Conservation (phyloP, 495 filamentous ascomycete species). For the Hapsidospora chrysogenum region DNA sequence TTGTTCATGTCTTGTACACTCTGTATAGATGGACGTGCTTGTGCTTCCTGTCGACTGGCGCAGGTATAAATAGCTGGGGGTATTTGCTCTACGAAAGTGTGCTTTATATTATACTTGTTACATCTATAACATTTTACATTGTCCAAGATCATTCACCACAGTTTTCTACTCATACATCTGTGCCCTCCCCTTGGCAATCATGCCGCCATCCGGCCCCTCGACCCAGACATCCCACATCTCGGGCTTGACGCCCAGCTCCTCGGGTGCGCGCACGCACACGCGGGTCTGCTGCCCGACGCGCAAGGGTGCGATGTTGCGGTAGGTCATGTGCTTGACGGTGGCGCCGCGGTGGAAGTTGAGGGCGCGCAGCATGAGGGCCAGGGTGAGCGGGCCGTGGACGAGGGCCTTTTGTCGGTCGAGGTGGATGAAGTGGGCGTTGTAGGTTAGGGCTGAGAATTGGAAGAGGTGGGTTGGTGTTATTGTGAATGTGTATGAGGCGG, state of each 20-base stretch:
- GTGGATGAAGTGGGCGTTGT: conserved; percentile 77
- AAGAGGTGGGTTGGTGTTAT: conserved; percentile 56
- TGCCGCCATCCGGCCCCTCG: conserved; percentile 37
- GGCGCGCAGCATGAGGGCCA: conserved; percentile 54
- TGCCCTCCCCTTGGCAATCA: conserved; percentile 42
- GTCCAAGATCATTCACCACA: too few species aligned
- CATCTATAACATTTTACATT: too few species aligned
- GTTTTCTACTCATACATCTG: too few species aligned
- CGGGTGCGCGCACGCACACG: conserved; percentile 32
- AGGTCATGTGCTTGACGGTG: conserved; percentile 40
- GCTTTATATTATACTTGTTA: too few species aligned
- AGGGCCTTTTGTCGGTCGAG: conserved; percentile 62
- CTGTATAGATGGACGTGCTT: too few species aligned
- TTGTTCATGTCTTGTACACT: too few species aligned
- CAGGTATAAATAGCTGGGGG: too few species aligned
- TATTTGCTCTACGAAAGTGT: too few species aligned
- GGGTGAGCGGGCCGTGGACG: conserved; percentile 73
- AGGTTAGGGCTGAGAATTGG: conserved; percentile 70
- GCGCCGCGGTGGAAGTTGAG: conserved; percentile 27
- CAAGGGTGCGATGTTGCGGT: conserved; percentile 69
- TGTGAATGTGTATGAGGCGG: conserved; percentile 41
- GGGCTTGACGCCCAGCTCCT: conserved; percentile 3
- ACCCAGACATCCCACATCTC: conserved; percentile 49
- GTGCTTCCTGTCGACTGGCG: too few species aligned
- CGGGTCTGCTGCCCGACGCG: conserved; percentile 50